phyloP scores from a whole-genome alignment of 2,329 filamentous ascomycete genomes.

The Paecilomyces sp. region DNA sequence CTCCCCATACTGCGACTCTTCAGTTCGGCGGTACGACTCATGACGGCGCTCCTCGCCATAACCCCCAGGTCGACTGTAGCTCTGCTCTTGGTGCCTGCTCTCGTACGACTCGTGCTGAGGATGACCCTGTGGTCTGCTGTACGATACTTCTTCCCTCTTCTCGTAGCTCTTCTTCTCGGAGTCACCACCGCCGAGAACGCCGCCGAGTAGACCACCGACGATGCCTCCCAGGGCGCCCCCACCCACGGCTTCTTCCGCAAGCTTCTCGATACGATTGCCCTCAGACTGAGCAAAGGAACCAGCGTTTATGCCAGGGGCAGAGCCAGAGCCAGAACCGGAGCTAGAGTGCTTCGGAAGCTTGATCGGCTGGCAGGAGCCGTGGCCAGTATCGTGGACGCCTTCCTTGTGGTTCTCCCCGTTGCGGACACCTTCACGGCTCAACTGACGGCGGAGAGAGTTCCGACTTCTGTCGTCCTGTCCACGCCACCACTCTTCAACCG shows the following conservation, averaged over 20 bases:
- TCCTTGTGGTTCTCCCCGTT: slow-evolving; percentile 79
- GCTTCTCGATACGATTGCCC: slow-evolving; percentile 35
- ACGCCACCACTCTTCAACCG: slow-evolving; percentile 77
- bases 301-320: slow-evolving; percentile 13
- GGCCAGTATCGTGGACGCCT: slow-evolving; percentile 73
- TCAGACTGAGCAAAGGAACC: background rate
- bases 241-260: slow-evolving; percentile 54
- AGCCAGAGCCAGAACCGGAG: slow-evolving; percentile 11
- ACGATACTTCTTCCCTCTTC: slow-evolving; percentile 9
- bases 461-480: slow-evolving; percentile 56
- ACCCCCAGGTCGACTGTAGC: slow-evolving; percentile 9
- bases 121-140: slow-evolving; percentile 1
- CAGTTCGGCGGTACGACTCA: background rate
- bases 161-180: slow-evolving; percentile 7
- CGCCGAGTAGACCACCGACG: slow-evolving; percentile 59
- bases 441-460: slow-evolving; percentile 62
- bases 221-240: slow-evolving; percentile 63
- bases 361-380: slow-evolving; percentile 75
- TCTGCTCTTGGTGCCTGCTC: slow-evolving; percentile 1
- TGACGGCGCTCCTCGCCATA: slow-evolving; percentile 7
- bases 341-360: slow-evolving; percentile 58
- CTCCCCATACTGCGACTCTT: background rate
- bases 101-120: background rate
- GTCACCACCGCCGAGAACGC: slow-evolving; percentile 48
- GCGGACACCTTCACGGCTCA: slow-evolving; percentile 71